Evolutionary conservation across 768 basidiomycete species (phyloP).

Genomic region (Leccinum ochraceum): DNA sequence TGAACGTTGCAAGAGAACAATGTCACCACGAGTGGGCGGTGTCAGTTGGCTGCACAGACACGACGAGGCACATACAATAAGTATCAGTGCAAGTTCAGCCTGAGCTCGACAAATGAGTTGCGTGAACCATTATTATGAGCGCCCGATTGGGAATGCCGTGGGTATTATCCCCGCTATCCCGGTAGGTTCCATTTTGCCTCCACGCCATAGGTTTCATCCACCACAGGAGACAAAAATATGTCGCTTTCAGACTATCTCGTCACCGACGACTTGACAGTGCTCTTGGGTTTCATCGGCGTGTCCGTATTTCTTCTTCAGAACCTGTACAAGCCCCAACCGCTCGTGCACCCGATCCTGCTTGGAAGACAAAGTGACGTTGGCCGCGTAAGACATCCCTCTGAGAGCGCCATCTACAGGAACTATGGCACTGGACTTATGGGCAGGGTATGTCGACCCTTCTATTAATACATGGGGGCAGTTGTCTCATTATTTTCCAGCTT

Average conservation of each 20-base stretch:
- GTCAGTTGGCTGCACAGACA: background rate
- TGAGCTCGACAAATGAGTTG: background rate
- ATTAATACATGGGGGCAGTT: background rate
- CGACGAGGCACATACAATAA: background rate
- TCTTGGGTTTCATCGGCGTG: conserved; percentile 72
- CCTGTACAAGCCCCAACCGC: conserved; percentile 76
- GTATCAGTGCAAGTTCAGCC: background rate
- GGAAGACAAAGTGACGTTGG: conserved; percentile 91
- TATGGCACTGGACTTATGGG: conserved; percentile 85
- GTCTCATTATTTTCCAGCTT: conserved; percentile 50
- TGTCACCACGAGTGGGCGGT: background rate
- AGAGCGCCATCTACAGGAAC: conserved; percentile 89
- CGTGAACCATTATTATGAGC: no score
- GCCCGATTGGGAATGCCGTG: no score
- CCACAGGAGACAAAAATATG: conserved; percentile 32
- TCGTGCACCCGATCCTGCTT: conserved; percentile 92
- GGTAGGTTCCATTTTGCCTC: background rate
- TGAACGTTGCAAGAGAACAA: background rate
- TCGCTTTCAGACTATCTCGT: conserved; percentile 58
- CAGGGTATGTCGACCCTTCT: conserved; percentile 52
- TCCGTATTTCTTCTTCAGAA: conserved; percentile 77
- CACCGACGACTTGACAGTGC: conserved; percentile 79
- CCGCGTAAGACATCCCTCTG: conserved; percentile 73
- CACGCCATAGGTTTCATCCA: background rate
- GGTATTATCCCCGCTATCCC: no score